Conservation (phyloP, 2,329 filamentous ascomycete species). For the Fusarium ambrosium region DNA sequence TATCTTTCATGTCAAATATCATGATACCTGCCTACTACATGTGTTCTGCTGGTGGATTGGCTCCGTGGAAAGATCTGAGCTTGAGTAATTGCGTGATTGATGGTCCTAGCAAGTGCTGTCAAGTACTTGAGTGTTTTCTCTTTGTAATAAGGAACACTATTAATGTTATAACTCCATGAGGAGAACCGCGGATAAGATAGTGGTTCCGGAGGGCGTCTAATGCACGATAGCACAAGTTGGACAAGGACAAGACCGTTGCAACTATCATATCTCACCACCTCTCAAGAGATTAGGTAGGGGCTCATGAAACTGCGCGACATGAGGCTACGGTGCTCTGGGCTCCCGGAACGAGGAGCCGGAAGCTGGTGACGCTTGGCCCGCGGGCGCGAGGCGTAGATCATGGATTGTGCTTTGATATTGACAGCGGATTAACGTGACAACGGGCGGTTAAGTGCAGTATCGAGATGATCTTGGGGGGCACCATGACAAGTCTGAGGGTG, state of each 20-base stretch:
- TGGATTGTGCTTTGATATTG: slow-evolving; percentile 16
- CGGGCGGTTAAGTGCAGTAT: slow-evolving; percentile 14
- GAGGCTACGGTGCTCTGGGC: neutral
- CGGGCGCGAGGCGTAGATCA: slow-evolving; percentile 16
- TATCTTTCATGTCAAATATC: slow-evolving; percentile 1
- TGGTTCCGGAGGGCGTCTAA: neutral
- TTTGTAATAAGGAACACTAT: neutral
- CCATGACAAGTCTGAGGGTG: neutral
- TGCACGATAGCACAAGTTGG: neutral
- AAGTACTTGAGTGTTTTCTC: neutral
- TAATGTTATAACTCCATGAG: neutral
- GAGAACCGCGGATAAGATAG: neutral
- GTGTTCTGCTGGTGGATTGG: neutral
- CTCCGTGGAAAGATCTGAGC: slow-evolving; percentile 12
- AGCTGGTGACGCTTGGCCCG: slow-evolving; percentile 17
- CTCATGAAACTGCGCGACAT: slow-evolving; percentile 16
- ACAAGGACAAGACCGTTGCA: neutral
- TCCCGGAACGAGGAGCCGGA: slow-evolving; percentile 21
- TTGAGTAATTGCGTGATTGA: neutral
- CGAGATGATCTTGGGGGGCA: neutral
- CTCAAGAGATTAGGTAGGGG: slow-evolving; percentile 9
- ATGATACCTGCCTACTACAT: slow-evolving; percentile 19
- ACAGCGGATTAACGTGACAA: slow-evolving; percentile 13
- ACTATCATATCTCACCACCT: slow-evolving; percentile 5
- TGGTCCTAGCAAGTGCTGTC: neutral